Base-by-base conservation (phyloP, 768 basidiomycete genomes). In the Coprinopsis strossmayeri region DNA sequence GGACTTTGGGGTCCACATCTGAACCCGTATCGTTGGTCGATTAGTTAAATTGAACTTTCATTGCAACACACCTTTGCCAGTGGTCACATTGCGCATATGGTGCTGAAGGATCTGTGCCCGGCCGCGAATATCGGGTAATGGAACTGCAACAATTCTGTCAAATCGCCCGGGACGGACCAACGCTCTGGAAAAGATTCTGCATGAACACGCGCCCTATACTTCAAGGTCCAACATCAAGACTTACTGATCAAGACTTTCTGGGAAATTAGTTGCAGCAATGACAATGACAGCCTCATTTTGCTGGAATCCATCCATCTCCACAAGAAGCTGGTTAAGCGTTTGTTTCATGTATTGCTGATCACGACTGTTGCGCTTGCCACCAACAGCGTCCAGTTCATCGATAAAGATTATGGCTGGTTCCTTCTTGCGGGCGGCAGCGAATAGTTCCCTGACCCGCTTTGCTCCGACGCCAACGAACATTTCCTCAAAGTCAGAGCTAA, bases 361-460 rank as follows among this genome's bases (percentile, higher is more conserved):
- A 49, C 86, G 79, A 51, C 77, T 80, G 57, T 80, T 87, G 38
- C 93, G 83, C 66, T 91, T 93, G 17, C 88, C 84, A 43, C 93
- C 93, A 53, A 97, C 88, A 1, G 93, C 91, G 61, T 97, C 93
- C 26, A 97, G 70, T 61, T 97, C 93, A 58, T 97, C 93, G 58
- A 99, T 98, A 69, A 99, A 99, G 53, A 99, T 92, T 65, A 99
- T 98, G 13, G 96, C 87, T 3, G 96, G 94, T 52, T 94, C 82
- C 63, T 90, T 90, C 69, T 95, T 94, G 45, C 93, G 80, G 20
- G 96, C 96, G 4, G 90, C 83, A 3, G 89, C 82, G 57, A 99
- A 99, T 24, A 99, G 78, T 53, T 98, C 95, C 34, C 96, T 80
- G 34, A 99, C 89, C 10, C 96, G 85, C 62, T 94, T 92, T 13